Base-by-base conservation (phyloP, 2,329 filamentous ascomycete genomes). In the Pseudogymnoascus sp. region DNA sequence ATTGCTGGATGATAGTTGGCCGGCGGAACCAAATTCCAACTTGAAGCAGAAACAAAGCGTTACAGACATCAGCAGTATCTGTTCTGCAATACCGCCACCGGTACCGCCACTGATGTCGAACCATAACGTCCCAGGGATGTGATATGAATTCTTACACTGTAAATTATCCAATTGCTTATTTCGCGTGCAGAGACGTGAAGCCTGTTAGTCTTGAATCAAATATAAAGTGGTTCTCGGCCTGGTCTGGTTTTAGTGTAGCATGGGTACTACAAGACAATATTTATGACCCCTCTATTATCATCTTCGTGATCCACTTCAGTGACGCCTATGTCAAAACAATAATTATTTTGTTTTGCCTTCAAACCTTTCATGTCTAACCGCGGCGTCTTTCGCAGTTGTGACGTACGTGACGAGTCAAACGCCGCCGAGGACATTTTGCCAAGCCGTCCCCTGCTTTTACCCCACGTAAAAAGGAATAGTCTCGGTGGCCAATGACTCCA, bases 1-100 rank as follows among this genome's bases (percentile, higher is more conserved):
- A 1, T 71, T 87, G 2, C 75, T 86, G n/a, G 82, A 86, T 61
- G 83, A 85, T 65, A 73, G 74, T 3, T 71, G 69, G 67, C 62
- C 65, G 45, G 64, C 67, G 21, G 65, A 38, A 33, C 62, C 69
- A 3, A 64, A 40, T 23, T 59, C 66, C 23, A 64, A 35, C 59
- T 55, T 64, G 12, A 70, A 67, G 62, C 67, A 69, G 37, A 71
- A 69, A 41, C 68, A 69, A 49, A 69, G 62, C 61, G 67, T 66
- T 40, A 67, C 70, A 9, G 67, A 72, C 16, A 67, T 70, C n/a
- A 70, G 66, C 59, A 70, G 67, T 55, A 67, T 71, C 14, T 62
- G 69, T 38, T 65, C 67, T 21, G 66, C 66, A 5, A 67, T 62
- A 55, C 52, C 66, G 14, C 68, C 70, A 28, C 61, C 65, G 37